Evolutionary conservation across 1,284 basidiomycete species (phyloP).

Genomic region (Tilletia caries): DNA sequence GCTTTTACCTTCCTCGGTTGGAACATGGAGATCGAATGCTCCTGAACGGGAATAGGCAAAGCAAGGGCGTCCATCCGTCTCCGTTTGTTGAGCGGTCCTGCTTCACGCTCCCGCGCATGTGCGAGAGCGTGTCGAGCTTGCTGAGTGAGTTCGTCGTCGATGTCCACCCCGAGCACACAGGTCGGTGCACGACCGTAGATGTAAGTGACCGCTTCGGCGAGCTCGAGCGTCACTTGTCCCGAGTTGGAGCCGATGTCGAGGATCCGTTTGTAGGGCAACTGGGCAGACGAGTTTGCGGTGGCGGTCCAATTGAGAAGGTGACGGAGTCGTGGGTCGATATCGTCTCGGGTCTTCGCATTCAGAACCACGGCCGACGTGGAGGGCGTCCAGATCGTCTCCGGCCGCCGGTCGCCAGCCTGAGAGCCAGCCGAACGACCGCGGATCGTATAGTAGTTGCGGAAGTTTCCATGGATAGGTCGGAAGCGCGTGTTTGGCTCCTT

Average conservation of each 20-base stretch:
- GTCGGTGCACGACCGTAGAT: not conserved
- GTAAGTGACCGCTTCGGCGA: not conserved
- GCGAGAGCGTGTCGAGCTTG: not conserved
- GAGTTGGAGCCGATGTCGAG: constrained; percentile 9
- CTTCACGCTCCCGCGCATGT: not conserved
- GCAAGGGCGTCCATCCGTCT: constrained; percentile 1
- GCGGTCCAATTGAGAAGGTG: not conserved
- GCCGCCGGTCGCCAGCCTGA: not conserved
- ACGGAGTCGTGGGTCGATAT: constrained; percentile 1
- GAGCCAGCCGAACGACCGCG: not conserved
- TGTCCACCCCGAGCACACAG: not conserved
- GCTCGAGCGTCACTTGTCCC: not conserved
- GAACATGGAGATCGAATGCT: constrained; percentile 12
- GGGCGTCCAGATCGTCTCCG: not conserved
- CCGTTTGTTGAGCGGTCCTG: not conserved
- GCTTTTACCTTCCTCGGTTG: not conserved
- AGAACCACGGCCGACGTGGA: not conserved
- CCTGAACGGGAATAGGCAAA: not conserved
- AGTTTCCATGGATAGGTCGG: constrained; percentile 11
- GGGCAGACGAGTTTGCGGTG: not conserved
- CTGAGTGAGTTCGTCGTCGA: not conserved
- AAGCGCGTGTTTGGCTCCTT: not conserved
- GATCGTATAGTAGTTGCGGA: constrained; percentile 14
- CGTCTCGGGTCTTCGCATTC: not conserved
- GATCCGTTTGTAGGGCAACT: not conserved